Percentiles rank a stretch among this genome's conserved stretches.
phyloP scores from a whole-genome alignment of 495 filamentous ascomycete genomes.

The Aspergillus hancockii region DNA sequence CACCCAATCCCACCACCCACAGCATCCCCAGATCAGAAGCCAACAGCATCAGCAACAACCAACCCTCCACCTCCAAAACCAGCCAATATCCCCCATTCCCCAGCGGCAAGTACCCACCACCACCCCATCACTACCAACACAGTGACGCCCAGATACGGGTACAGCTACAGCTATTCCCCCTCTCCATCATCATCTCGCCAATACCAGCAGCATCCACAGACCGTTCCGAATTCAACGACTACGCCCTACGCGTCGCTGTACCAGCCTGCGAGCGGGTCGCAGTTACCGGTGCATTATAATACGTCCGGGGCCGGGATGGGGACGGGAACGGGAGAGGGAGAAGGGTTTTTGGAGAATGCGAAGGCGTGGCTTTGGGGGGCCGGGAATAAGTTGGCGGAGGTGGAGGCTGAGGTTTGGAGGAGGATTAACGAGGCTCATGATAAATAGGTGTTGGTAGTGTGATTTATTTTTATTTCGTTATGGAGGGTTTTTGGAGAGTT shows the following conservation, averaged over 20 bases:
- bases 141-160: slow-evolving; percentile 12
- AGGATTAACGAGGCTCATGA: slow-evolving; percentile 56
- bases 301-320: slow-evolving; percentile 21
- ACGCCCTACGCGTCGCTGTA: slow-evolving; percentile 56
- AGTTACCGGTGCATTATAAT: slow-evolving; percentile 27
- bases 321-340: slow-evolving; percentile 39
- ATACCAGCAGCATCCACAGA: slow-evolving; percentile 38
- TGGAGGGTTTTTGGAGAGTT: neutral
- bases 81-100: slow-evolving; percentile 37
- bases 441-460: slow-evolving; percentile 14
- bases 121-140: slow-evolving; percentile 18
- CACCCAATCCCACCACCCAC: neutral
- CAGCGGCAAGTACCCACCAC: slow-evolving; percentile 13
- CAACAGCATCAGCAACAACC: slow-evolving; percentile 25
- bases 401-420: slow-evolving; percentile 72
- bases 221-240: slow-evolving; percentile 40
- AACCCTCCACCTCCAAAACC: slow-evolving; percentile 53
- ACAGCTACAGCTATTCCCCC: slow-evolving; percentile 31
- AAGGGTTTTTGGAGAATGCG: slow-evolving; percentile 53
- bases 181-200: slow-evolving; percentile 30
- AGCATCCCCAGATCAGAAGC: slow-evolving; percentile 31
- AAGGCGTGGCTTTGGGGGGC: slow-evolving; percentile 62
- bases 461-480: slow-evolving; percentile 3
- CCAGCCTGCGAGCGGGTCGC: slow-evolving; percentile 32
- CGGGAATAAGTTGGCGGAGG: slow-evolving; percentile 60